phyloP scores from a whole-genome alignment of 805 yeast species.

The Yarrowia hollandica region DNA sequence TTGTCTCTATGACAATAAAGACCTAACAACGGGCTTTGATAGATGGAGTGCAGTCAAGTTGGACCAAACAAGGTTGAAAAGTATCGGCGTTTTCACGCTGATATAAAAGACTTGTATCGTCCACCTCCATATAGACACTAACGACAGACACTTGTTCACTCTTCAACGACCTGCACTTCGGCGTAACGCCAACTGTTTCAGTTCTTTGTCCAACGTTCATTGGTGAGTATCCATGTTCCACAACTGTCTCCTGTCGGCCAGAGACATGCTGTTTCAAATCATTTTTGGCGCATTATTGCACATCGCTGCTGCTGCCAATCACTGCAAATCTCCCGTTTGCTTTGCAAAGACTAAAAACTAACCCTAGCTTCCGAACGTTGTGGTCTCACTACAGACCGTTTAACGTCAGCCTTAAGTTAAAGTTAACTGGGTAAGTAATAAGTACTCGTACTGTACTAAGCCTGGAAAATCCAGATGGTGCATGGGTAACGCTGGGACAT shows the following conservation, averaged over 20 bases:
- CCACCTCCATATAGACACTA: background rate
- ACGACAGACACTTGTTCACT: background rate
- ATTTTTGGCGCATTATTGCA: background rate
- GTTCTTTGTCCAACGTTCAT: background rate
- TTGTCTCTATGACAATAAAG: background rate
- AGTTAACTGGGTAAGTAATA: conserved; percentile 16
- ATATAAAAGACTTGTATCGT: background rate
- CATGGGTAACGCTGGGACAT: too few species aligned
- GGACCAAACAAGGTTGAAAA: background rate
- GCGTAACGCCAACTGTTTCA: background rate
- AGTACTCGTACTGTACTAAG: too few species aligned
- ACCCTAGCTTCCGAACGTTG: conserved; percentile 25
- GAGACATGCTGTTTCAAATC: too few species aligned
- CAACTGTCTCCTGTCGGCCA: background rate
- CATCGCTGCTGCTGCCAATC: background rate
- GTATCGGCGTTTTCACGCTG: background rate
- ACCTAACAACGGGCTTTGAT: conserved; percentile 12
- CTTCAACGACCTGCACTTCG: background rate
- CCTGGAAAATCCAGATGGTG: background rate
- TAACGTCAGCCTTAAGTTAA: conserved; percentile 7
- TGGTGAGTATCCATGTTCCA: conserved; percentile 9
- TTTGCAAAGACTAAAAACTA: background rate
- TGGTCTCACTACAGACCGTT: conserved; percentile 5
- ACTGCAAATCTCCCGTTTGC: conserved; percentile 8
- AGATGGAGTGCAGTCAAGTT: background rate